These are phyloP conservation scores for Nitzschia sp. DNA, from an alignment of 108 stramenopile genomes.

Conservation along the genomic window DNA sequence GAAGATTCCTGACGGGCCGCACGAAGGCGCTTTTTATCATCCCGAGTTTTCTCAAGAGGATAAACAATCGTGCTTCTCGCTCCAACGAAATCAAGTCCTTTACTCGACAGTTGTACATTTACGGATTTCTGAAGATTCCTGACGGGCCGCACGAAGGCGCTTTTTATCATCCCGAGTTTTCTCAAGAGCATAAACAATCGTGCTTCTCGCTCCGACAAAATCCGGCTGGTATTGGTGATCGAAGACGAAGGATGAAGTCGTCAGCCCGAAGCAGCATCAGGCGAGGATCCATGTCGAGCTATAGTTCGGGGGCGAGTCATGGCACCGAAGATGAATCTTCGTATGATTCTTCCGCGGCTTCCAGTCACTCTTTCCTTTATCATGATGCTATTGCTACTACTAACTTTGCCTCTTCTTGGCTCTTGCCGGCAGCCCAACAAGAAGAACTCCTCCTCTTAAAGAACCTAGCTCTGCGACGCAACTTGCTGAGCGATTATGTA, in stretches of 20 bases:
- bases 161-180: conserved; percentile 13
- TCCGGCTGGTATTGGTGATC: conserved; percentile 20
- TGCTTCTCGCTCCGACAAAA: neutral
- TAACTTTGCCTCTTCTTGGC: neutral
- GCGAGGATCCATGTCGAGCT: conserved; percentile 4
- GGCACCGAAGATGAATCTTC: too few relatives aligned
- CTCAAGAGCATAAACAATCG: neutral
- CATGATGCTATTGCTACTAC: neutral
- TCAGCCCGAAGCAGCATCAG: too few relatives aligned
- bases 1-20: conserved; percentile 5
- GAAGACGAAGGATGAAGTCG: neutral
- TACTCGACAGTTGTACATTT: conserved; percentile 18
- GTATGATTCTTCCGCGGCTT: neutral
- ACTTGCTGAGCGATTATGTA: conserved; percentile 17
- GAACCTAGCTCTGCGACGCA: conserved; percentile 12
- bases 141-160: neutral
- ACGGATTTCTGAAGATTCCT: conserved; percentile 8
- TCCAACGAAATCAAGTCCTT: conserved; percentile 30
- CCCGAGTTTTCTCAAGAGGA: conserved; percentile 6
- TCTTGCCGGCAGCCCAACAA: too few relatives aligned
- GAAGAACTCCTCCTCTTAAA: too few relatives aligned
- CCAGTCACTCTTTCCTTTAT: neutral
- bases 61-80: conserved; percentile 6
- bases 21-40: conserved; percentile 19
- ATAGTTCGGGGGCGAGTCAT: neutral